Percentiles rank a stretch among this genome's conserved stretches.
Evolutionary conservation across 768 basidiomycete species (phyloP).

Genomic region (Strobilomyces echinocephalus): DNA sequence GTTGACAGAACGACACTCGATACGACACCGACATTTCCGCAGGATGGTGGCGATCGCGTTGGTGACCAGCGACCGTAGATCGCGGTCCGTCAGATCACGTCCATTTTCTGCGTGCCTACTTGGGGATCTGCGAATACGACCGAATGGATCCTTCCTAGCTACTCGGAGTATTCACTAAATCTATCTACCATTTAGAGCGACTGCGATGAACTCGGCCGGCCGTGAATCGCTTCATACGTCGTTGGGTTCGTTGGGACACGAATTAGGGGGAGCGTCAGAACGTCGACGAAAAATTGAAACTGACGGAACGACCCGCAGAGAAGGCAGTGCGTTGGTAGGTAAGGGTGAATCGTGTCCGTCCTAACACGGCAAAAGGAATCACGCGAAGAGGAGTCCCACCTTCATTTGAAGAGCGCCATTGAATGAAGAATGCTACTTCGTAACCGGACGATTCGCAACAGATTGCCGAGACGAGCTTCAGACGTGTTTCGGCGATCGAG

Average conservation of each 20-base stretch:
- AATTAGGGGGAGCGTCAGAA: neutral
- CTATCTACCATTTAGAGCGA: neutral
- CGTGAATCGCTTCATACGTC: neutral
- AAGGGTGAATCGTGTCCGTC: conserved; percentile 1
- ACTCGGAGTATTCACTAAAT: conserved; percentile 3
- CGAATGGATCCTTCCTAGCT: conserved; percentile 2
- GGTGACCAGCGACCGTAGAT: neutral
- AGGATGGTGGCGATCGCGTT: neutral
- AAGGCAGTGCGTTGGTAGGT: conserved; percentile 2
- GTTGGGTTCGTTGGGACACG: neutral
- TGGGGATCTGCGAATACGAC: neutral
- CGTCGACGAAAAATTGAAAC: neutral
- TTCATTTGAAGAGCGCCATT: neutral
- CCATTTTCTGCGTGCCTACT: neutral
- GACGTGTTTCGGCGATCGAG: neutral
- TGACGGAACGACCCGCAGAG: neutral
- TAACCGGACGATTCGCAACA: conserved; percentile 3
- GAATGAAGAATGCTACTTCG: neutral
- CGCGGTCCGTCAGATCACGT: neutral
- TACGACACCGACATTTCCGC: neutral
- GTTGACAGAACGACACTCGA: neutral
- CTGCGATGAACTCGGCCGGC: neutral
- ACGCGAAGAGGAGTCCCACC: conserved; percentile 1
- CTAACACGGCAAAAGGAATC: neutral
- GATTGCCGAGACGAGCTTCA: neutral